phyloP scores from a whole-genome alignment of 2,329 filamentous ascomycete species.

The Fusarium bactridioides region DNA sequence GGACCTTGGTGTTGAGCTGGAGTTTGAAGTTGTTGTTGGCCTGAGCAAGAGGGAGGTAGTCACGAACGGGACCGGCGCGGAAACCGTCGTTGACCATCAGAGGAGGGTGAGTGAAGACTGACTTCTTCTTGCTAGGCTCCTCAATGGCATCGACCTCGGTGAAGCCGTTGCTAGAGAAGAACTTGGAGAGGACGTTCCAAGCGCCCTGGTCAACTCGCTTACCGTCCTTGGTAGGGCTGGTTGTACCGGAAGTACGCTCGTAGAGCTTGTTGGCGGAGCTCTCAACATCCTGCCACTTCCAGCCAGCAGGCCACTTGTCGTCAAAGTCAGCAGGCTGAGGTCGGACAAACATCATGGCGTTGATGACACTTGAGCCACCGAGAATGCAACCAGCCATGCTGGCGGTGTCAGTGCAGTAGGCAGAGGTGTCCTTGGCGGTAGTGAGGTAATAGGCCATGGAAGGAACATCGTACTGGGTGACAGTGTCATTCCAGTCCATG shows the following conservation, averaged over 20 bases:
- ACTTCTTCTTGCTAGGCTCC: constrained; percentile 70
- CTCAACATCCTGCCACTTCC: constrained; percentile 67
- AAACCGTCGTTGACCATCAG: constrained; percentile 65
- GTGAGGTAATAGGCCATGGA: constrained; percentile 77
- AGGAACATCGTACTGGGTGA: constrained; percentile 76
- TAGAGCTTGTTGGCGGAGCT: constrained; percentile 69
- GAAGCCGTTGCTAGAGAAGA: constrained; percentile 69
- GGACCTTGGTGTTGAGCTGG: constrained; percentile 71
- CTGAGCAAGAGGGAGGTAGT: constrained; percentile 71
- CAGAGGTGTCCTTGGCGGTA: constrained; percentile 67
- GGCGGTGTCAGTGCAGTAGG: constrained; percentile 71
- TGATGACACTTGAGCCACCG: constrained; percentile 72
- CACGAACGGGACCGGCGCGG: constrained; percentile 73
- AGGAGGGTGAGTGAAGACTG: constrained; percentile 68
- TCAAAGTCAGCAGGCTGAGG: constrained; percentile 74
- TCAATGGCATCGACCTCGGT: constrained; percentile 67
- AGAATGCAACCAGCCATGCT: constrained; percentile 77
- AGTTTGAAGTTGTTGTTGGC: constrained; percentile 71
- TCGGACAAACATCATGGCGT: constrained; percentile 74
- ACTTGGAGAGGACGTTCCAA: constrained; percentile 68
- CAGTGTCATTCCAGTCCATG: constrained; percentile 68
- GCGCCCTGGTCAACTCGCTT: constrained; percentile 72
- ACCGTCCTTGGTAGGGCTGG: constrained; percentile 70
- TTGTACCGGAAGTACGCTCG: constrained; percentile 74
- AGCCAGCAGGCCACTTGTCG: constrained; percentile 74